Base-by-base conservation (phyloP, 2,329 filamentous ascomycete species). In the Dothideomycetes sp. region DNA sequence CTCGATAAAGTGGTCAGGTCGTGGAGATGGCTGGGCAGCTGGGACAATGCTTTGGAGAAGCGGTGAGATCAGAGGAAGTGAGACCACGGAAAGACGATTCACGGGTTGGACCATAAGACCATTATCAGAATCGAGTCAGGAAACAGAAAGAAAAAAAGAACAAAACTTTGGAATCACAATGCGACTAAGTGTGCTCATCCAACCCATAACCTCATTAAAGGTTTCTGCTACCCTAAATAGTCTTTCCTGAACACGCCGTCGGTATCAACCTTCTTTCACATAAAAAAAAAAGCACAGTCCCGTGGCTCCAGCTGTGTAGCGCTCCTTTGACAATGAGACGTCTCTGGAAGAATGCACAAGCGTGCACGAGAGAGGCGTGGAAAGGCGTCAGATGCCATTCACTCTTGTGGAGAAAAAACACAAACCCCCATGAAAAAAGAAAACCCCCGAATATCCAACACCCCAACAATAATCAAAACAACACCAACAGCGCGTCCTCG, bases 1-100 rank as follows among this genome's bases (percentile, higher is more conserved):
- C 66, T 87, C 49, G 64, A 63, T 1, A 58, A 57, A 20, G 72
- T 77, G 47, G 76, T 77, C n/a, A 65, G 74, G 58, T 69, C 63
- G 33, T 81, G 73, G 67, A 71, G 79, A 54, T 84, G 80, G 53
- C 44, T 60, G 47, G 58, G 58, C 9, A 58, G 56, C 45, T 61
- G 55, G 53, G 47, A 52, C 45, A 51, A 52, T 46, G 41, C 33
- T 29, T 31, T 51, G 35, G 18, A 41, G 30, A 40, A 23, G 17
- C 20, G 33, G 11, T 33, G 13, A 23, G 33, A 38, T 18, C 41
- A 41, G 16, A 41, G 34, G 27, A 20, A 29, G 28, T 20, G 29
- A 36, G n/a, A n/a, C 19, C 10, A 30, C 25, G 22, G 32, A 23
- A 11, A 25, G 13, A n/a, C n/a, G n/a, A n/a, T n/a, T n/a, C n/a